Evolutionary conservation across 129 eudicot species (phyloP), one percentile per base, ranked within the genome.

Genomic region (Sambucus nigra): DNA sequence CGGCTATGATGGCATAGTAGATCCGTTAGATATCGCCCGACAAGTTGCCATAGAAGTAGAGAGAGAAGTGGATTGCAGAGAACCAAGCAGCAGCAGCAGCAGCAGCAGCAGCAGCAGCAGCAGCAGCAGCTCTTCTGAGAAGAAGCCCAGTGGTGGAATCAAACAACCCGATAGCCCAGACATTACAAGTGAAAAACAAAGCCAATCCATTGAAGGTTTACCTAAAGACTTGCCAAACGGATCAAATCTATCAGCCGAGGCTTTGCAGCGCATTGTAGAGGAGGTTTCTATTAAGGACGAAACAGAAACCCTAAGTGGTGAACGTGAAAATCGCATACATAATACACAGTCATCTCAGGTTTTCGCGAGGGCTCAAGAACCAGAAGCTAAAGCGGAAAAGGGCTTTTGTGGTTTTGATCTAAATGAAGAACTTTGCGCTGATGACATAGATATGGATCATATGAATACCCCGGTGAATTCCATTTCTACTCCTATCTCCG

Each of bases 41-140:
- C 93, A 70, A 38, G 94, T 88, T 13, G 92, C 94, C 55, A 76
- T 63, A 17, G 97, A 88, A 52, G 86, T 78, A 16, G 88, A 73
- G 69, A 76, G 77, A 65, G 85, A 88, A 56, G 76, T 78, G 33
- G 89, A 76, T 71, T 67, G 78, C 55, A 68, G 67, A 25, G 94
- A 88, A 60, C 79, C 57, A 23, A 84, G 88, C 48, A 80, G 83
- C 40, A 80, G 87, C n/a, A n/a, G n/a, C n/a, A n/a, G n/a, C n/a
- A n/a, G n/a, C n/a, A n/a, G n/a, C n/a, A n/a, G n/a, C n/a, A n/a
- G n/a, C n/a, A n/a, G n/a, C n/a, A n/a, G n/a, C n/a, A n/a, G n/a
- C n/a, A 84, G 87, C 47, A 79, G 82, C 44, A 81, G 87, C 65
- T 77, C 87, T 44, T 68, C 91, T 41, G 94, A 77, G 25, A 74